These are phyloP conservation scores for Penicillium egyptiacum DNA, from an alignment of 495 filamentous ascomycete species.

Conservation along the genomic window DNA sequence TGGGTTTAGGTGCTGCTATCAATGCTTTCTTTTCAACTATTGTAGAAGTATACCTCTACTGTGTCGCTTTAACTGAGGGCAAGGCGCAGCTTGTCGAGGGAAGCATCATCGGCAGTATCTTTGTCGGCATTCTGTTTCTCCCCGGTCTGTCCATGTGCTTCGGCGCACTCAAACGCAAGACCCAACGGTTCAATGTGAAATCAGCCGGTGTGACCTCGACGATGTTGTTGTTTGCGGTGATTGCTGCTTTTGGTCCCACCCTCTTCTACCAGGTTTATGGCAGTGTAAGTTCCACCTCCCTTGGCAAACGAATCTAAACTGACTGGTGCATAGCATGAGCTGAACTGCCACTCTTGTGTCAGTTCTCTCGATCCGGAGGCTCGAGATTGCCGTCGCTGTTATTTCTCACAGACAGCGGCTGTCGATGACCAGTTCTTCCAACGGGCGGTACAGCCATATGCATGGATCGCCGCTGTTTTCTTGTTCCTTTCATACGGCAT, in stretches of 20 bases:
- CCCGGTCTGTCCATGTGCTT: constrained; percentile 99
- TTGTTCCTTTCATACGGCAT: constrained; percentile 94
- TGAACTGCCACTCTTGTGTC: constrained; percentile 80
- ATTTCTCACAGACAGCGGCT: constrained; percentile 86
- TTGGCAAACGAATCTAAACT: constrained; percentile 10
- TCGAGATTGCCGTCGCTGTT: constrained; percentile 86
- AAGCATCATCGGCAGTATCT: constrained; percentile 95
- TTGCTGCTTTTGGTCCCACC: constrained; percentile 95
- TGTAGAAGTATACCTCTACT: constrained; percentile 98
- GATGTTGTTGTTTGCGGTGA: constrained; percentile 95
- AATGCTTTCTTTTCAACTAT: constrained; percentile 99
- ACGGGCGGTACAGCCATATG: constrained; percentile 89
- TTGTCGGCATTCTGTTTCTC: constrained; percentile 93
- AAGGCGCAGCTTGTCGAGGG: constrained; percentile 94
- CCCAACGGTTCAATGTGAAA: constrained; percentile 95
- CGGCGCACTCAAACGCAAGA: constrained; percentile 95
- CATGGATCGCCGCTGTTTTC: constrained; percentile 77
- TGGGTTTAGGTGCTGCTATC: constrained; percentile 97
- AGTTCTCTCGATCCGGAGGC: constrained; percentile 44
- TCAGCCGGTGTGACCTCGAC: constrained; percentile 97
- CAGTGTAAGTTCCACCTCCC: constrained; percentile 58
- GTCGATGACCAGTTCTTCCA: constrained; percentile 83
- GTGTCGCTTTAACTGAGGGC: constrained; percentile 87
- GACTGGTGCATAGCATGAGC: constrained; percentile 66
- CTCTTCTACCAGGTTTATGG: constrained; percentile 99